phyloP scores from a whole-genome alignment of 169 alveolate species.

The Eimeria falciformis region DNA sequence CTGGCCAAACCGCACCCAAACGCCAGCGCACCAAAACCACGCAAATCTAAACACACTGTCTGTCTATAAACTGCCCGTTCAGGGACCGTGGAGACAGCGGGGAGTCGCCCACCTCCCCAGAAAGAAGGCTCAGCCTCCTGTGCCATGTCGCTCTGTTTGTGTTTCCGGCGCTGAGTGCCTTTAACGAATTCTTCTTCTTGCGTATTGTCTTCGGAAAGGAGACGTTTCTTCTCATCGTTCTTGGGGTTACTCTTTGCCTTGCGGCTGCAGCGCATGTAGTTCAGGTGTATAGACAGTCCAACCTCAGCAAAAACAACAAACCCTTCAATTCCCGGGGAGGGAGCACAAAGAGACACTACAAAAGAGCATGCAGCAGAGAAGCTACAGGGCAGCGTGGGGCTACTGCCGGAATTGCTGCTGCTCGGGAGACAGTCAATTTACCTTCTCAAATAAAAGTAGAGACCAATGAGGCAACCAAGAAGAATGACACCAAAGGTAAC shows the following conservation, averaged over 20 bases:
- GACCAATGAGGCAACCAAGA: no score
- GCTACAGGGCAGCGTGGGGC: no score
- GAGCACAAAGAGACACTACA: no score
- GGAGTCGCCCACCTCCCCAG: constrained; percentile 69
- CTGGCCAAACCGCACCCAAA: neutral
- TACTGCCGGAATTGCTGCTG: no score
- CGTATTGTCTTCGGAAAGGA: neutral
- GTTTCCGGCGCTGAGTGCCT: neutral
- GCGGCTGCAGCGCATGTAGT: neutral
- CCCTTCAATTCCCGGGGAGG: no score
- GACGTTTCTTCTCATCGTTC: constrained; percentile 4
- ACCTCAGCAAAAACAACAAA: neutral
- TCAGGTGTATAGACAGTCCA: neutral
- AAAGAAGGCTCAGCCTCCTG: constrained; percentile 76
- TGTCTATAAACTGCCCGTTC: no score
- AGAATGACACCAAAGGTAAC: no score
- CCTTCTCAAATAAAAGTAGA: no score
- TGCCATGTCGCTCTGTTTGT: constrained; percentile 42
- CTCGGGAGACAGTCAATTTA: no score
- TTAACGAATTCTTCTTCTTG: constrained; percentile 15
- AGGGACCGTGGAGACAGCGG: no score
- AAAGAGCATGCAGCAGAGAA: no score
- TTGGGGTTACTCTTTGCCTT: neutral
- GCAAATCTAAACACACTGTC: neutral
- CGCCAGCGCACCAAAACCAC: neutral